Base-by-base conservation (phyloP, 2,329 filamentous ascomycete genomes). In the Colletotrichum sp. region DNA sequence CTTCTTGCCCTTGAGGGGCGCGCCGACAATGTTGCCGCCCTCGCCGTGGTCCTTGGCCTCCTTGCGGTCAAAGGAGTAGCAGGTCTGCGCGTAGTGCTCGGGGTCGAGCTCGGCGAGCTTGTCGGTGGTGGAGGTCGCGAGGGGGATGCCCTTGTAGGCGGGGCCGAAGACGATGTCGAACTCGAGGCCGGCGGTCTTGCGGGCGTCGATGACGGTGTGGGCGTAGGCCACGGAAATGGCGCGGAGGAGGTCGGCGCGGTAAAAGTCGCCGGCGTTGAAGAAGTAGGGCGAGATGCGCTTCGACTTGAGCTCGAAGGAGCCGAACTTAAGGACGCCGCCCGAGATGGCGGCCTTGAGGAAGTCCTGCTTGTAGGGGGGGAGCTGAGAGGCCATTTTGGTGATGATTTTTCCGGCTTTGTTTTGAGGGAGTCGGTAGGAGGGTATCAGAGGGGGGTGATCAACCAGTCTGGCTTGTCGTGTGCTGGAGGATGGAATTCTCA, bases 31-130 rank as follows among this genome's bases (percentile, higher is more conserved):
- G 83, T 92, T 94, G 60, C 97, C 96, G 39, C 96, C 96, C 86
- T 99, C 97, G 60, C 97, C 96, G 84, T 99, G 96, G 82, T 95
- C 95, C 89, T 99, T 99, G 81, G 93, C 95, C 87, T 99, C 97
- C 87, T 99, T 99, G 82, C 97, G 92, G 87, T 99, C 98, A 87
- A 98, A 99, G 39, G 93, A 93, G 87, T 98, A 99, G 82, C 93
- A 95, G 73, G 95, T 89, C 59, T 90, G 86, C 72, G 91, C 92
- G 85, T 94, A 97, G 77, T 89, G 91, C 67, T 87, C 85, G 21
- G 91, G 87, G 78, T 95, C 92, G 13, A 96, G 86, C 81, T 93
- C 90, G 69, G 92, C 92, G 15, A 99, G 91, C 84, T 96, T 94
- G 83, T 95, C 91, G 49, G 93, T 90, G 18, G 95, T 93, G 4